Evolutionary conservation across 495 filamentous ascomycete genomes (phyloP).

Genomic region (Penicillium waksmanii): DNA sequence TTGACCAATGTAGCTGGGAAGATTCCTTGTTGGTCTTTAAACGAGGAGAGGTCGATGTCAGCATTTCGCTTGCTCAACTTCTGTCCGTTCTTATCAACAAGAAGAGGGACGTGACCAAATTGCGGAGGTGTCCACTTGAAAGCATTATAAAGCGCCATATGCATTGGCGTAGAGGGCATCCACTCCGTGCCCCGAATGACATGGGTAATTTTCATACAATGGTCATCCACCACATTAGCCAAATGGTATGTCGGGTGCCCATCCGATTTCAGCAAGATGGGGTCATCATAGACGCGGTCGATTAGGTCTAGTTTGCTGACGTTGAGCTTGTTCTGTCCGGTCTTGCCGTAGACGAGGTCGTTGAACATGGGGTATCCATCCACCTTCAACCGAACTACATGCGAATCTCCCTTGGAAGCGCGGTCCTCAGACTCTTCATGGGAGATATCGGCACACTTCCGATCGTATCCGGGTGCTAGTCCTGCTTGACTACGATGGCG

Average conservation of each 20-base stretch:
- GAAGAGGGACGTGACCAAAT: slow-evolving; percentile 88
- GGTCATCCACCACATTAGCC: slow-evolving; percentile 95
- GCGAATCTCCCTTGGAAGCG: slow-evolving; percentile 66
- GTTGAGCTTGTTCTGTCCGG: slow-evolving; percentile 51
- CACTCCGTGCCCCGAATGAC: slow-evolving; percentile 92
- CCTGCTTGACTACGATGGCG: slow-evolving; percentile 60
- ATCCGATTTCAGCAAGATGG: slow-evolving; percentile 86
- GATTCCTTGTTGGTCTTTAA: slow-evolving; percentile 65
- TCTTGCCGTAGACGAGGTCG: slow-evolving; percentile 78
- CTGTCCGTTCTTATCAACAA: slow-evolving; percentile 71
- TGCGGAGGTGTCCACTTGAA: slow-evolving; percentile 84
- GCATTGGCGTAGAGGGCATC: slow-evolving; percentile 91
- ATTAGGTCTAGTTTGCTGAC: slow-evolving; percentile 46
- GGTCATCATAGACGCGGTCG: slow-evolving; percentile 67
- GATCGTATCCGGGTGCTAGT: slow-evolving; percentile 71
- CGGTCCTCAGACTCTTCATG: slow-evolving; percentile 68
- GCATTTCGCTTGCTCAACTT: slow-evolving; percentile 90
- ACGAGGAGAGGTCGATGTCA: slow-evolving; percentile 70
- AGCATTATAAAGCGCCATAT: slow-evolving; percentile 82
- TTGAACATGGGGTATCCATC: slow-evolving; percentile 61
- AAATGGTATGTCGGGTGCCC: slow-evolving; percentile 95
- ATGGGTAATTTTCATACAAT: slow-evolving; percentile 91
- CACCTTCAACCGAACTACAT: slow-evolving; percentile 76
- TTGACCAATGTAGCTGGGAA: slow-evolving; percentile 79
- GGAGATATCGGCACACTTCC: slow-evolving; percentile 71